Evolutionary conservation across 208 protist species (phyloP).

Genomic region (Naegleria lovaniensis): DNA sequence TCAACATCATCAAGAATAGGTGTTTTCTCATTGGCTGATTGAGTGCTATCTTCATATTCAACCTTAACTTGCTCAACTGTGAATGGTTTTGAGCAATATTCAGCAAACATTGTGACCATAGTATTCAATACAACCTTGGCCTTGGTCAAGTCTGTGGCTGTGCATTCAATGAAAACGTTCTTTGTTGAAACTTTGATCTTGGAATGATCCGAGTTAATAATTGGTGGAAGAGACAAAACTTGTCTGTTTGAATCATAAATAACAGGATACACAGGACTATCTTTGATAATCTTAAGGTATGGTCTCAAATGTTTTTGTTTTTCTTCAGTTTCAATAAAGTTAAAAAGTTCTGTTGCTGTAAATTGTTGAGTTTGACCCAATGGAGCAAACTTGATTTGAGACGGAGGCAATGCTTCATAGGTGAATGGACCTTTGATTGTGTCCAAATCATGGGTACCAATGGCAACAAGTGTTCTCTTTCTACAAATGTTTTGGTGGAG

Average conservation of each 20-base stretch:
- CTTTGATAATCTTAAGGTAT: conserved; percentile 3
- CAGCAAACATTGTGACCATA: conserved; percentile 87
- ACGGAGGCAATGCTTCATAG: conserved; percentile 77
- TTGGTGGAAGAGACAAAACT: conserved; percentile 92
- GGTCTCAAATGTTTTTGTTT: conserved; percentile 41
- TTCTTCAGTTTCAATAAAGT: conserved; percentile 28
- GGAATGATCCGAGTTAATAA: conserved; percentile 97
- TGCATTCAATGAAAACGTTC: conserved; percentile 99
- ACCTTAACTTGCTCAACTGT: conserved; percentile 40
- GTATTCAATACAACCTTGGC: conserved; percentile 90
- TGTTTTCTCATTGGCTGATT: conserved; percentile 36
- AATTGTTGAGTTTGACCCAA: conserved; percentile 62
- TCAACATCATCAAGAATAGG: conserved; percentile 57
- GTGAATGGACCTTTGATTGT: conserved; percentile 55
- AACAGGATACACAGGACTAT: conserved; percentile 59
- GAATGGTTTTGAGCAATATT: conserved; percentile 80
- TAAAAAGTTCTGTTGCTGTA: conserved; percentile 65
- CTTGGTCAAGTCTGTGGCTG: conserved; percentile 91
- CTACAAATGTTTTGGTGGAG: conserved; percentile 94
- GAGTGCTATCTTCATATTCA: conserved; percentile 8
- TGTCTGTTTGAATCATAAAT: conserved; percentile 55
- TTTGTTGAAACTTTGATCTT: conserved; percentile 90
- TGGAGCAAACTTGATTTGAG: conserved; percentile 85
- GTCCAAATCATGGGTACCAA: conserved; percentile 99
- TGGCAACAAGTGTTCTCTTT: conserved; percentile 92